Percentiles rank a stretch among this genome's conserved stretches.
Evolutionary conservation across 305 asterid species (phyloP).

Genomic region (Andrographis paniculata): DNA sequence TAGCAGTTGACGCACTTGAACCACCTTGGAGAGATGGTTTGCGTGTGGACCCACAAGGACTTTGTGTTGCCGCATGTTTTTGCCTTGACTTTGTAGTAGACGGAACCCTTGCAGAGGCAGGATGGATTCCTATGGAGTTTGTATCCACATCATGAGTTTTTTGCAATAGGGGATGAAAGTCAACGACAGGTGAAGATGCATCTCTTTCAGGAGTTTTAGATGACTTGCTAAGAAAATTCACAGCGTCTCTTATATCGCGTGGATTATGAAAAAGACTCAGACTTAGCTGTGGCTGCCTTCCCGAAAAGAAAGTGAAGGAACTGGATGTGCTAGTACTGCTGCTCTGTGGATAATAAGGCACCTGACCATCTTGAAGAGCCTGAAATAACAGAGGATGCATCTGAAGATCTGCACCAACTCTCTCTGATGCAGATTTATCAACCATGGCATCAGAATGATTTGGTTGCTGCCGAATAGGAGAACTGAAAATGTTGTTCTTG

Average conservation of each 20-base stretch:
- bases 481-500: constrained; percentile 19
- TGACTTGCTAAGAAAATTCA: constrained; percentile 56
- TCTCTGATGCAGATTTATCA: constrained; percentile 31
- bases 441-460: constrained; percentile 23
- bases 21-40: constrained; percentile 24
- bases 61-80: constrained; percentile 23
- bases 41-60: constrained; percentile 22
- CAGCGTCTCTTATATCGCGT: constrained; percentile 57
- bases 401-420: constrained; percentile 56
- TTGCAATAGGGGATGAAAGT: constrained; percentile 88
- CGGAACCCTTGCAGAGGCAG: constrained; percentile 27
- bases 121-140: constrained; percentile 23
- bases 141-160: constrained; percentile 41
- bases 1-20: constrained; percentile 31
- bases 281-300: constrained; percentile 66
- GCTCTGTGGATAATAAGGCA: constrained; percentile 40
- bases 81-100: constrained; percentile 32
- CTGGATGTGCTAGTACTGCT: constrained; percentile 31
- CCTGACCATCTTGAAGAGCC: constrained; percentile 49
- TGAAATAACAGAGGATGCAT: constrained; percentile 95
- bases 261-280: constrained; percentile 76
- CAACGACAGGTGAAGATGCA: constrained; percentile 36
- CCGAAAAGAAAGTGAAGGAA: constrained; percentile 50
- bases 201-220: constrained; percentile 40
- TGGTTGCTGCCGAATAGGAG: constrained; percentile 35